Conservation (phyloP, 352 stramenopile genomes). For the Phytophthora sp. region DNA sequence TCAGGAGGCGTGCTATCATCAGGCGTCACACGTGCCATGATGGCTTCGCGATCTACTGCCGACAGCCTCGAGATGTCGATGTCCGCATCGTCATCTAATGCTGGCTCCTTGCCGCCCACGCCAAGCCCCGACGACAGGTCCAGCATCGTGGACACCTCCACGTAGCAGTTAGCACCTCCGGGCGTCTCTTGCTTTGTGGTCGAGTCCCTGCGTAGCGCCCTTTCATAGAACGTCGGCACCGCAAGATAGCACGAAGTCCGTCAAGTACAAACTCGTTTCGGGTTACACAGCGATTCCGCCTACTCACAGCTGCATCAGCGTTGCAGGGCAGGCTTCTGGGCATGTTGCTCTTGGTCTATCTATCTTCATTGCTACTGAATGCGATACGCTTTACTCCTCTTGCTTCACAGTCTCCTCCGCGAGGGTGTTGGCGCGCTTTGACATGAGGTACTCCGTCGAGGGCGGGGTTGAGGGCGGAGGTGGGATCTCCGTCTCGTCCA, state of each 20-base stretch:
- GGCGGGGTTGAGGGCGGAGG: constrained; percentile 23
- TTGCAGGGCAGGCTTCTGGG: constrained; percentile 3
- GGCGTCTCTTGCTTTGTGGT: neutral
- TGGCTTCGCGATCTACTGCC: constrained; percentile 68
- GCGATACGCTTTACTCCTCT: constrained; percentile 11
- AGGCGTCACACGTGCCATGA: constrained; percentile 68
- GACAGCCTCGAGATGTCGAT: constrained; percentile 68
- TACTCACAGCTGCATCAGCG: too few species aligned
- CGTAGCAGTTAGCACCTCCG: neutral
- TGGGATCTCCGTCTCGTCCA: constrained; percentile 30
- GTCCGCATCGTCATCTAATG: constrained; percentile 71
- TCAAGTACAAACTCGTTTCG: constrained; percentile 7
- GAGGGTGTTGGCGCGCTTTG: constrained; percentile 54
- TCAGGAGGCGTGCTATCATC: constrained; percentile 72
- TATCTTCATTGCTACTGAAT: constrained; percentile 16
- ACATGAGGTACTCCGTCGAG: constrained; percentile 63
- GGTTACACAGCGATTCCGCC: too few species aligned
- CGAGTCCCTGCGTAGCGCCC: constrained; percentile 1
- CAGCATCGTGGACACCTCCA: constrained; percentile 31
- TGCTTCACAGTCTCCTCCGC: constrained; percentile 17
- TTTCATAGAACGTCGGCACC: constrained; percentile 10
- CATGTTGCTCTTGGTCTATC: constrained; percentile 15
- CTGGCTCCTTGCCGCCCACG: constrained; percentile 47
- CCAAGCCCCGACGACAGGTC: constrained; percentile 44
- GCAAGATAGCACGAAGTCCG: neutral